Evolutionary conservation across 2,329 filamentous ascomycete species (phyloP).

Genomic region (Sporothrix humicola): DNA sequence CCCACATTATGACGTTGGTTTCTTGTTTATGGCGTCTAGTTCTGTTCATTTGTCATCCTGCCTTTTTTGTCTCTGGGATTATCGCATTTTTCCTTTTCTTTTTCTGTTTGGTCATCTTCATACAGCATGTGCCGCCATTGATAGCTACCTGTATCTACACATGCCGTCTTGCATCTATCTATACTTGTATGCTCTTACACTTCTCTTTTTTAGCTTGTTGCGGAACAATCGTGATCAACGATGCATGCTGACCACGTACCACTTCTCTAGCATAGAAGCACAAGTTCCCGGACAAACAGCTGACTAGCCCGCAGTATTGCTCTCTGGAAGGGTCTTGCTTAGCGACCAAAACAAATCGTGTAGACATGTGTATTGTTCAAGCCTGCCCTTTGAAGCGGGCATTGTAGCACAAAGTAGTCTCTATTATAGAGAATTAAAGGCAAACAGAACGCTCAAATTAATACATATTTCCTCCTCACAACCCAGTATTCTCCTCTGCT

Average conservation of each 20-base stretch:
- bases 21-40: constrained; percentile 4
- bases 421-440: background rate
- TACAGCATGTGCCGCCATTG: background rate
- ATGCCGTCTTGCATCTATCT: background rate
- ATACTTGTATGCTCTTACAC: background rate
- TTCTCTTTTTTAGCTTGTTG: too few species aligned
- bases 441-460: background rate
- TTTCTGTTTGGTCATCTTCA: background rate
- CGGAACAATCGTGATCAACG: too few species aligned
- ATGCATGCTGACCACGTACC: too few species aligned
- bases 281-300: too few species aligned
- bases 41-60: background rate
- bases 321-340: too few species aligned
- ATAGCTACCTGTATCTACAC: constrained; percentile 3
- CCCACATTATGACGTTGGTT: background rate
- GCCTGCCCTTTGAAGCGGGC: too few species aligned
- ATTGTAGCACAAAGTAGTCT: background rate
- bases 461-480: background rate
- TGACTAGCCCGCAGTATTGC: too few species aligned
- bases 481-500: background rate
- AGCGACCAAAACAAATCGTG: too few species aligned
- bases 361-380: background rate
- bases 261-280: too few species aligned
- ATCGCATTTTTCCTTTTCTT: background rate
- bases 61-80: background rate